A percentile compares a stretch with the other conserved stretches of the same genome.
phyloP scores from a whole-genome alignment of 1,284 basidiomycete genomes.

The Hemileccinum hortonii region DNA sequence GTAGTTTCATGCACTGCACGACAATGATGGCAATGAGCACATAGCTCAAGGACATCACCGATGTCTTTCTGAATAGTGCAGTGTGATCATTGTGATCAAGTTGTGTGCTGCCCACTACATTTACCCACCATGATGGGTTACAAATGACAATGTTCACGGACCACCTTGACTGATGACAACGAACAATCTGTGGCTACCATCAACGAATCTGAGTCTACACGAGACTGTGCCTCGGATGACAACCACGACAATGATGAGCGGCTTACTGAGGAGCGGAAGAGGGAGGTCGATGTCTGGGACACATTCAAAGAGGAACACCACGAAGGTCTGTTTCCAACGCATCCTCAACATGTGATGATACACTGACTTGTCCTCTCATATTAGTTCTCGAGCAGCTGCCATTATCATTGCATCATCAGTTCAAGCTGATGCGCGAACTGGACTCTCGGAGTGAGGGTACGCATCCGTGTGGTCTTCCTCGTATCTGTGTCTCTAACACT shows the following conservation, averaged over 20 bases:
- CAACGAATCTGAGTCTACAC: constrained; percentile 12
- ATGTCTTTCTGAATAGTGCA: background rate
- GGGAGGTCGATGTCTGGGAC: constrained; percentile 71
- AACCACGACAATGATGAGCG: constrained; percentile 17
- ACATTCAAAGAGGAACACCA: constrained; percentile 76
- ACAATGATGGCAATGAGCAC: background rate
- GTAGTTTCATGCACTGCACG: background rate
- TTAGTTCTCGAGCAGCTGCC: constrained; percentile 85
- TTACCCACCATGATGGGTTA: constrained; percentile 33
- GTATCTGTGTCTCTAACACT: constrained; percentile 6
- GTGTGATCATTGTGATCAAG: background rate
- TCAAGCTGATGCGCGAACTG: constrained; percentile 76
- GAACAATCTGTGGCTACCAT: constrained; percentile 9
- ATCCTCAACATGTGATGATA: background rate
- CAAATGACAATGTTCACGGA: constrained; percentile 49
- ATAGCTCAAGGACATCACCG: background rate
- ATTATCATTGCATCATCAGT: constrained; percentile 78
- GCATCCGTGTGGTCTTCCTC: constrained; percentile 21
- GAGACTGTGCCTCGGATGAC: constrained; percentile 10
- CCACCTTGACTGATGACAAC: constrained; percentile 37
- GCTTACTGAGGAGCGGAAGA: constrained; percentile 36
- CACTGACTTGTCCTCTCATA: background rate
- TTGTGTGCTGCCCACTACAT: constrained; percentile 2
- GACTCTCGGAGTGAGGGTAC: constrained; percentile 72
- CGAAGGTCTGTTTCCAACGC: constrained; percentile 52